A percentile compares a stretch with the other conserved stretches of the same genome.
These are phyloP conservation scores for Boletus patriciae DNA, from an alignment of 768 basidiomycete species.

Conservation along the genomic window DNA sequence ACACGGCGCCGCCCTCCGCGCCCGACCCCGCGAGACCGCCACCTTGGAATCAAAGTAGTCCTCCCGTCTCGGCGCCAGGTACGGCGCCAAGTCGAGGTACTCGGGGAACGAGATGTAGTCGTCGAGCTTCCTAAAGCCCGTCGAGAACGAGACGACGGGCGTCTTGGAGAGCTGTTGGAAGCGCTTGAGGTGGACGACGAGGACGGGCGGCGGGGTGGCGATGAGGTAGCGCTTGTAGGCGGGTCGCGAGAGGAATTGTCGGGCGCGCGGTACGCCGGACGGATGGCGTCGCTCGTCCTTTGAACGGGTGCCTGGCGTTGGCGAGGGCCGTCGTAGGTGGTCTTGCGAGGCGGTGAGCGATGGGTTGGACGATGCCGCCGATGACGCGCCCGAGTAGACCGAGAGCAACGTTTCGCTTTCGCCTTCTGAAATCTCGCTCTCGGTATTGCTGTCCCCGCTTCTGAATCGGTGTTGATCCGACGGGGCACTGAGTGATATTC, in stretches of 20 bases:
- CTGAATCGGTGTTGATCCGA: conserved; percentile 21
- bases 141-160: conserved; percentile 60
- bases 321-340: conserved; percentile 14
- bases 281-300: conserved; percentile 39
- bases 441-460: conserved; percentile 26
- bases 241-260: conserved; percentile 73
- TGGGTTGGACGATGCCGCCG: conserved; percentile 28
- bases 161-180: conserved; percentile 83
- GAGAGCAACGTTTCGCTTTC: conserved; percentile 35
- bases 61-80: conserved; percentile 77
- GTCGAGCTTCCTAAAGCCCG: conserved; percentile 85
- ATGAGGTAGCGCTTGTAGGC: conserved; percentile 97
- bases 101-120: conserved; percentile 92
- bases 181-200: conserved; percentile 91
- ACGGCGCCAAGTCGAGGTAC: conserved; percentile 79
- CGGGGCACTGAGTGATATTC: conserved; percentile 34
- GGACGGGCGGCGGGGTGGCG: conserved; percentile 76
- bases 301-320: conserved; percentile 25
- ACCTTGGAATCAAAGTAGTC: conserved; percentile 56
- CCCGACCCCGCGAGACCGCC: conserved; percentile 23
- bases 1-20: conserved; percentile 39
- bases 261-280: conserved; percentile 37
- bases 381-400: conserved; percentile 38
- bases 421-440: conserved; percentile 35
- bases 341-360: conserved; percentile 37